Base-by-base conservation (phyloP, 768 basidiomycete genomes). In the Suillus occidentalis region DNA sequence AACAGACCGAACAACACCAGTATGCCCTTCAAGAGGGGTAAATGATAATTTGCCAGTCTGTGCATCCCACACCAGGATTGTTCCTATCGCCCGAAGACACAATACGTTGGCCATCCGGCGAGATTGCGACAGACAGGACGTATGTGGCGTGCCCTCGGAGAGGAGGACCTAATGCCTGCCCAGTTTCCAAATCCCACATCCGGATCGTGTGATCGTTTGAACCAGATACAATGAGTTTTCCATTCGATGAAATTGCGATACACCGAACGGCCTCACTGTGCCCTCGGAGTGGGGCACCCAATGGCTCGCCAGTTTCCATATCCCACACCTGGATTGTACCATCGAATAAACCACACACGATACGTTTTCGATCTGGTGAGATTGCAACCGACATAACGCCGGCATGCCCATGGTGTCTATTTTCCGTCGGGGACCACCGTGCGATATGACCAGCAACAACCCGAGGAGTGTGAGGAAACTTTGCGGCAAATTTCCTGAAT, bases 41-140 rank as follows among this genome's bases (percentile, higher is more conserved):
- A 20, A n/a, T 10, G 57, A 37, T 37, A 6, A 14, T 12, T 18
- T 6, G 20, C 75, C 75, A 0, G 64, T 43, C 7, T 70, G 63
- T 8, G 69, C 74, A 25, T 77, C 67, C 76, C 76, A 77, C 59
- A 78, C 37, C 5, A 69, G 75, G 16, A 78, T 71, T 2, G 65
- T 67, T 45, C 66, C 66, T 71, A 42, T 77, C 70, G 34, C 72
- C 69, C 0, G 76, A 75, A 25, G 77, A 77, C 37, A 78, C 76
- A 49, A 76, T 68, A 39, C 69, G 68, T 34, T 65, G 67, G 53
- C 76, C 76, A 63, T 76, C 63, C 49, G 75, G 75, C 22, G 75
- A 76, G 68, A 78, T 75, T 1, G 73, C 59, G 65, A 77, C 69
- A 57, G 69, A 77, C 67, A 70, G 69, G 18, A 77, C 71, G 25